Conservation (phyloP, 306 rosid species). For the Cajanus cajan region DNA sequence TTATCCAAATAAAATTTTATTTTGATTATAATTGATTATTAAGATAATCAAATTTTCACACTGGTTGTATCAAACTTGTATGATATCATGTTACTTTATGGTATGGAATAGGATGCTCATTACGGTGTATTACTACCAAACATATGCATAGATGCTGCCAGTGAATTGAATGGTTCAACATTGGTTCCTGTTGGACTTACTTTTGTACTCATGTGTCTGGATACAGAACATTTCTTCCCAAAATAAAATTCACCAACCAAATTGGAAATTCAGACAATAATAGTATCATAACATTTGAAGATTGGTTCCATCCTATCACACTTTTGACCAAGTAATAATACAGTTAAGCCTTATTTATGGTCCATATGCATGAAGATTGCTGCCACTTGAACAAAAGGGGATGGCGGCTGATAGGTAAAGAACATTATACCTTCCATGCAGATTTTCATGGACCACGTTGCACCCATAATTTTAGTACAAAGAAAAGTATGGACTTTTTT, state of each 20-base stretch:
- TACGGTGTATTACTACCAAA: conserved; percentile 23
- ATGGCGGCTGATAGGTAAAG: conserved; percentile 17
- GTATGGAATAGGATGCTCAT: conserved; percentile 34
- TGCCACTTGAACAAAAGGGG: background rate
- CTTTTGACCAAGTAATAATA: conserved; percentile 15
- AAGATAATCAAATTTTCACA: no score
- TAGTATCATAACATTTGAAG: background rate
- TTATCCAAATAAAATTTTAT: no score
- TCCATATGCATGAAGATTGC: conserved; percentile 16
- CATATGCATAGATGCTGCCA: conserved; percentile 24
- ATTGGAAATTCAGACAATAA: background rate
- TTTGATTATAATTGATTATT: no score
- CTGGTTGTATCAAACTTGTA: background rate
- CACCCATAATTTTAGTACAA: background rate
- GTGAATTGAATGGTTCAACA: conserved; percentile 36
- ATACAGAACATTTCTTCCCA: background rate
- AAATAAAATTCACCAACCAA: conserved; percentile 28
- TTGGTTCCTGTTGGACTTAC: conserved; percentile 1
- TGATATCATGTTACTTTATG: conserved; percentile 16
- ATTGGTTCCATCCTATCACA: background rate
- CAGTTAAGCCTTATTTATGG: conserved; percentile 24
- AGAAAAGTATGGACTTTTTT: conserved; percentile 10
- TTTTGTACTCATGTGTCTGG: conserved; percentile 7
- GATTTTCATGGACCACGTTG: conserved; percentile 26
- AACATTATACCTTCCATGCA: conserved; percentile 20